phyloP scores from a whole-genome alignment of 352 stramenopile genomes.

The Pythium volutum region DNA sequence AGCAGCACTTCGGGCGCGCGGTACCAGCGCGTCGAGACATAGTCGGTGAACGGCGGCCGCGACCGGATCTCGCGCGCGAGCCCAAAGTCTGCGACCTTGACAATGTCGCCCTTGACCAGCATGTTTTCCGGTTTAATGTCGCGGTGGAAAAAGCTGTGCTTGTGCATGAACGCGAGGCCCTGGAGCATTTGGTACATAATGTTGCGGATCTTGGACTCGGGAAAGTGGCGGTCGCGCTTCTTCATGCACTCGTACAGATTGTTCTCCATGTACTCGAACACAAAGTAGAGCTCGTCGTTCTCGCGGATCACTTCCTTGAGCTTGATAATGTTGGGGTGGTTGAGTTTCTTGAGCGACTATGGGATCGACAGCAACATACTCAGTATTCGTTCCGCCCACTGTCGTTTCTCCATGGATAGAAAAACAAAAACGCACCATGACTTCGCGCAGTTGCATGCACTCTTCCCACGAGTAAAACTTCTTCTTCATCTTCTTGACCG shows the following conservation, averaged over 20 bases:
- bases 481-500: conserved; percentile 98
- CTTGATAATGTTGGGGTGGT: conserved; percentile 98
- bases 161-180: conserved; percentile 97
- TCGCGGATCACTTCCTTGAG: conserved; percentile 98
- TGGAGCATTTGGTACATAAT: conserved; percentile 98
- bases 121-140: conserved; percentile 99
- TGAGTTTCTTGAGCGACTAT: conserved; percentile 92
- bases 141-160: conserved; percentile 97
- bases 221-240: conserved; percentile 85
- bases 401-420: not conserved
- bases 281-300: conserved; percentile 97
- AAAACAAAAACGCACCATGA: conserved; percentile 74
- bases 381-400: not conserved
- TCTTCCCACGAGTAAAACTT: conserved; percentile 96
- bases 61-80: conserved; percentile 93
- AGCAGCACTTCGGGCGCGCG: conserved; percentile 97
- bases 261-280: conserved; percentile 99
- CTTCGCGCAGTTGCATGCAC: conserved; percentile 96
- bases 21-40: conserved; percentile 99
- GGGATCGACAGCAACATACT: not conserved
- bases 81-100: conserved; percentile 99
- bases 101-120: conserved; percentile 92
- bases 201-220: conserved; percentile 94
- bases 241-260: conserved; percentile 98
- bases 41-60: conserved; percentile 94